Conservation (phyloP, 1,284 basidiomycete genomes). For the Heterobasidion irregulare region DNA sequence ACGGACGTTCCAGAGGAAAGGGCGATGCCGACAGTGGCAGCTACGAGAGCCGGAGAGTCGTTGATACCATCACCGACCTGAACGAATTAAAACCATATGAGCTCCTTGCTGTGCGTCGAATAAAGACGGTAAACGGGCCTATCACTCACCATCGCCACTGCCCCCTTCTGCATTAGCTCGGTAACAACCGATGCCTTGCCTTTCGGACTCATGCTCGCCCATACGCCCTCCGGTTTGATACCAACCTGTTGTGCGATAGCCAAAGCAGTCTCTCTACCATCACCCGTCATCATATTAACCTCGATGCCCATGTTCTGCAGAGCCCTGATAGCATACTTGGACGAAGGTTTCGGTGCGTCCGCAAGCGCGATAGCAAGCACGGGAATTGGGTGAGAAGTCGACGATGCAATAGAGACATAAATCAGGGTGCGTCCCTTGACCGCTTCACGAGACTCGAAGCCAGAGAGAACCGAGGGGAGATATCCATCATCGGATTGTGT, state of each 20-base stretch:
- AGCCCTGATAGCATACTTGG: constrained; percentile 71
- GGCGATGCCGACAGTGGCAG: constrained; percentile 93
- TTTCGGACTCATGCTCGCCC: constrained; percentile 86
- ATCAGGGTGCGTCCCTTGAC: constrained; percentile 76
- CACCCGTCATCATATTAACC: constrained; percentile 89
- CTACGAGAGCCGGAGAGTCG: constrained; percentile 94
- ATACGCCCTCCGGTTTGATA: constrained; percentile 73
- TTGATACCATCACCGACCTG: constrained; percentile 99
- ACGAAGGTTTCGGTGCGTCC: constrained; percentile 80
- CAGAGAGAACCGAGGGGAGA: constrained; percentile 49
- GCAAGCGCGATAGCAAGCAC: constrained; percentile 60
- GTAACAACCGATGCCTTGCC: constrained; percentile 82
- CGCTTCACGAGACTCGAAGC: constrained; percentile 65
- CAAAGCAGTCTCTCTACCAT: constrained; percentile 73
- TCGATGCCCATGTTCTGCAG: constrained; percentile 83
- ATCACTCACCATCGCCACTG: constrained; percentile 79
- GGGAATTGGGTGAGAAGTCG: constrained; percentile 20
- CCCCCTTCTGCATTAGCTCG: constrained; percentile 69
- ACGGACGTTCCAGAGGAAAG: constrained; percentile 94
- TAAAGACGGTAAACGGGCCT: neutral
- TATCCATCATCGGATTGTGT: constrained; percentile 37
- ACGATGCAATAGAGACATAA: constrained; percentile 58
- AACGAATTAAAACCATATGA: neutral
- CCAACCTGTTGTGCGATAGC: constrained; percentile 86
- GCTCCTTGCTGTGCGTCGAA: neutral